Percentiles rank a stretch among this genome's conserved stretches.
Evolutionary conservation across 2,329 filamentous ascomycete species (phyloP).

Genomic region (Stromatinia cepivora): DNA sequence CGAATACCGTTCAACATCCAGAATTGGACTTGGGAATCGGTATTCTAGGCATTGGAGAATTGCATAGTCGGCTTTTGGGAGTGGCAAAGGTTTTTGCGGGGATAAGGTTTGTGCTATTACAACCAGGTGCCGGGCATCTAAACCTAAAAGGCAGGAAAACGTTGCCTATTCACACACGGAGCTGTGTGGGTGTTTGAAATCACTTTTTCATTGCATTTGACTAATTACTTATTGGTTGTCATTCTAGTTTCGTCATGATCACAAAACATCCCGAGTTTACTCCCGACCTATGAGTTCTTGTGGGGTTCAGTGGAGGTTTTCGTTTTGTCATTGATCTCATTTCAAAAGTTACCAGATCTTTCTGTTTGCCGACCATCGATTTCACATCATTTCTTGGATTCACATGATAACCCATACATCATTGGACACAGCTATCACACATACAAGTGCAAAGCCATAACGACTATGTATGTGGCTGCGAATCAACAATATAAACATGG

Average conservation of each 20-base stretch:
- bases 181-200: background rate
- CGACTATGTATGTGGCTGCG: background rate
- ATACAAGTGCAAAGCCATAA: background rate
- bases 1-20: slow-evolving; percentile 4
- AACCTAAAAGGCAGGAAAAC: background rate
- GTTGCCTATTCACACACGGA: background rate
- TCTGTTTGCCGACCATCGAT: background rate
- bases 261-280: slow-evolving; percentile 12
- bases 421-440: background rate
- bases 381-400: background rate
- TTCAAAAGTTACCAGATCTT: background rate
- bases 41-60: background rate
- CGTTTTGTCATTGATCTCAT: slow-evolving; percentile 15
- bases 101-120: slow-evolving; percentile 4
- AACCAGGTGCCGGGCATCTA: background rate
- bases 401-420: background rate
- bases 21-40: background rate
- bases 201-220: background rate
- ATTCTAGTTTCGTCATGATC: background rate
- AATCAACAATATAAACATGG: background rate
- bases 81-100: background rate
- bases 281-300: background rate
- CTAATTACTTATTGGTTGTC: background rate
- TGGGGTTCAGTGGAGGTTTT: slow-evolving; percentile 3
- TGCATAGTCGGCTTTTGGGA: background rate